phyloP scores from a whole-genome alignment of 306 rosid genomes.

The Trichosanthes truncata region DNA sequence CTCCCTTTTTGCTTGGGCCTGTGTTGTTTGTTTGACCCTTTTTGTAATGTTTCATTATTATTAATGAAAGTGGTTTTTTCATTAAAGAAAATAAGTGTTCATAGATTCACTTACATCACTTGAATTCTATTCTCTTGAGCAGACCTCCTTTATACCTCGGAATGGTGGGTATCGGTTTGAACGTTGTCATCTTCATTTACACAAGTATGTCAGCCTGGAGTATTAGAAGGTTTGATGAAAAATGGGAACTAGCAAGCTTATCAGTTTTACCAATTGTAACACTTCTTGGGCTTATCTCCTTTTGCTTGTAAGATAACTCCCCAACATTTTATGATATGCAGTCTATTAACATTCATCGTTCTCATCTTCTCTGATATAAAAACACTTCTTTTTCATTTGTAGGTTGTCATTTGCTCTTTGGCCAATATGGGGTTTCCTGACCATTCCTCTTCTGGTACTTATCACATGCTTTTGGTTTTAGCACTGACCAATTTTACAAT shows the following conservation, averaged over 20 bases:
- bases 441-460: slow-evolving; percentile 90
- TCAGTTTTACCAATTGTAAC: slow-evolving; percentile 72
- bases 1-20: neutral
- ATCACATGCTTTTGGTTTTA: slow-evolving; percentile 4
- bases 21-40: neutral
- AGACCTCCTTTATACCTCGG: slow-evolving; percentile 89
- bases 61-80: neutral
- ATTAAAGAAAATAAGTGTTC: neutral
- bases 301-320: slow-evolving; percentile 66
- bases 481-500: neutral
- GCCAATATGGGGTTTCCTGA: slow-evolving; percentile 93
- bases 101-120: slow-evolving; percentile 9
- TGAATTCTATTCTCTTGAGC: slow-evolving; percentile 31
- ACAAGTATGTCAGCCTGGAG: slow-evolving; percentile 70
- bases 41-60: neutral
- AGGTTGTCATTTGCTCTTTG: slow-evolving; percentile 88
- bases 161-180: slow-evolving; percentile 67
- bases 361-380: slow-evolving; percentile 20
- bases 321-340: neutral
- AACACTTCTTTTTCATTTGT: slow-evolving; percentile 1
- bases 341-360: neutral
- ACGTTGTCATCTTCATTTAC: slow-evolving; percentile 59
- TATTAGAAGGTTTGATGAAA: slow-evolving; percentile 70
- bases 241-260: slow-evolving; percentile 71
- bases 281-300: slow-evolving; percentile 66